Conservation (phyloP, 805 yeast species). For the Ogataea trehaloabstinens region DNA sequence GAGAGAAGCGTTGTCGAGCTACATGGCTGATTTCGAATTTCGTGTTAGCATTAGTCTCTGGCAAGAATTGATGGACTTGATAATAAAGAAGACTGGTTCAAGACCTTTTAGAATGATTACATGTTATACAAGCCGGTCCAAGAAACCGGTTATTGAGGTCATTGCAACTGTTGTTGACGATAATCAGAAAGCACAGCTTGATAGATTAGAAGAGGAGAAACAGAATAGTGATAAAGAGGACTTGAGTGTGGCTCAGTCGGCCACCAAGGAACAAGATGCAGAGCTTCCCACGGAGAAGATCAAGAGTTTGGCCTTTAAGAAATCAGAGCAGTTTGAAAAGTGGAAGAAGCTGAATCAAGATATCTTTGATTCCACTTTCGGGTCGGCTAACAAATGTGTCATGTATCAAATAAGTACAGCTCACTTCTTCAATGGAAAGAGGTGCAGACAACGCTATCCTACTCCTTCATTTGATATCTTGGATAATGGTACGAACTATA, state of each 20-base stretch:
- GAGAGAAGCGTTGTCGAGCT: constrained; percentile 39
- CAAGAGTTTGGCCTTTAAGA: constrained; percentile 19
- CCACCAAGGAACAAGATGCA: constrained; percentile 4
- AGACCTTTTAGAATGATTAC: constrained; percentile 38
- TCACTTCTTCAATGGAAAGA: constrained; percentile 37
- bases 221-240: constrained; percentile 14
- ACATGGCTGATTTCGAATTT: constrained; percentile 69
- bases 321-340: constrained; percentile 12
- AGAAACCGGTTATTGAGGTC: constrained; percentile 10
- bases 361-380: constrained; percentile 18
- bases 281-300: constrained; percentile 21
- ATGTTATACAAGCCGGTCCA: constrained; percentile 3
- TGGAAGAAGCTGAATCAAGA: constrained; percentile 18
- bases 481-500: constrained; percentile 8
- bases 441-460: constrained; percentile 22
- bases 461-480: constrained; percentile 29
- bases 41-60: constrained; percentile 55
- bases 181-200: constrained; percentile 8
- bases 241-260: constrained; percentile 14
- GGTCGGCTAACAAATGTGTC: constrained; percentile 4
- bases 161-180: constrained; percentile 19
- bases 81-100: constrained; percentile 32
- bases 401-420: constrained; percentile 39
- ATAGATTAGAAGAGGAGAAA: constrained; percentile 21
- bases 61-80: constrained; percentile 40